Evolutionary conservation across 2,329 filamentous ascomycete genomes (phyloP), one percentile per base, ranked within the genome.

Genomic region (Cladosporium oxysporum): DNA sequence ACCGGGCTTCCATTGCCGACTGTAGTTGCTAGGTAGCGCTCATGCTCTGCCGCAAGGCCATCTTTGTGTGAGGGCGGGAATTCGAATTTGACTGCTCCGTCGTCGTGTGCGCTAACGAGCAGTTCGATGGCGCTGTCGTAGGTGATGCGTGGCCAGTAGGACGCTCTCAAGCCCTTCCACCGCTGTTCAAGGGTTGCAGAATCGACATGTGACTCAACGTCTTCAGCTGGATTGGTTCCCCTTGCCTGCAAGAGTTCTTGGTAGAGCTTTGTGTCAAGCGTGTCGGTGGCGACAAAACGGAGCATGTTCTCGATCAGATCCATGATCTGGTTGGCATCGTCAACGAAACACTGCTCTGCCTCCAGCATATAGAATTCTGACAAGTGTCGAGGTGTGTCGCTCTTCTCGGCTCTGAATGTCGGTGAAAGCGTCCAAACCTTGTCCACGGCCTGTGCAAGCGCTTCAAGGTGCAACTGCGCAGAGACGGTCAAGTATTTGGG

Each of bases 291-390:
- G 61, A 88, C 74, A 67, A 82, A 81, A 50, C 87, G 86, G 60
- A 97, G 82, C 84, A 97, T 88, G 64, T 88, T 83, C 77, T 98
- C 92, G 2, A 92, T 86, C n/a, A 94, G 78, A 65, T 89, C 83
- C 85, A 96, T 95, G 71, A 99, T 83, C 29, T 85, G 81, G 33
- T 85, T 81, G 70, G 97, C 83, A 69, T 88, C 81, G 57, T 91
- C 84, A 50, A 90, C 86, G 76, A 97, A 97, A 73, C 88, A 90
- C 76, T 93, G 83, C 78, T 99, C 95, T 18, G 90, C 93, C 79
- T 99, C 95, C 2, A 99, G 86, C 95, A 99, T 98, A 80, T 98
- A 98, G 74, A 99, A 98, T 76, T 99, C 95, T 81, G 92, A 97
- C 68, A 99, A 83, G 79, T 99, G 95, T 31, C 95, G 88, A 6